Evolutionary conservation across 2,329 filamentous ascomycete species (phyloP).

Genomic region (Truncatella angustata): DNA sequence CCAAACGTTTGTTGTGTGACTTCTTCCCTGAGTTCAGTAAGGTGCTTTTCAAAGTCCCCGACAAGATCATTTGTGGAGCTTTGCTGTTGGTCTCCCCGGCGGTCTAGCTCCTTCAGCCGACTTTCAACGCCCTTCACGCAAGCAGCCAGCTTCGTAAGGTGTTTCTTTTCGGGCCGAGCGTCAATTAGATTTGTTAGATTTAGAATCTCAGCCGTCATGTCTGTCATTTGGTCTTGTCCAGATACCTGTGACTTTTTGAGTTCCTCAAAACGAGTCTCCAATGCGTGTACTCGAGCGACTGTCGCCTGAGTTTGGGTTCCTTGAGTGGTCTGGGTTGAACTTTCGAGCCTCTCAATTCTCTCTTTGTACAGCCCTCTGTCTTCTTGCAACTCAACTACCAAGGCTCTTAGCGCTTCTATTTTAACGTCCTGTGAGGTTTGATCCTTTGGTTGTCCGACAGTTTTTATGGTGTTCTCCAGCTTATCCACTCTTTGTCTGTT

Average conservation of each 20-base stretch:
- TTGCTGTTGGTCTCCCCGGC: not conserved
- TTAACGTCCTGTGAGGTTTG: too few relatives aligned
- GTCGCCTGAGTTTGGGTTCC: not conserved
- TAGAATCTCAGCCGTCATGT: not conserved
- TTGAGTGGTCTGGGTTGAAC: not conserved
- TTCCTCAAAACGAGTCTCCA: not conserved
- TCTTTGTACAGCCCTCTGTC: too few relatives aligned
- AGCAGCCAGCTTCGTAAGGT: not conserved
- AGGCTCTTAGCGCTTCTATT: too few relatives aligned
- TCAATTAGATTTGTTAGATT: not conserved
- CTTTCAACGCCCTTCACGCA: not conserved
- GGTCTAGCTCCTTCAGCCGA: not conserved
- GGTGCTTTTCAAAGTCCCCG: not conserved
- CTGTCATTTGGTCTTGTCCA: not conserved
- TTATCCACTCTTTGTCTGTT: not conserved
- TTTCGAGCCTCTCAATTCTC: too few relatives aligned
- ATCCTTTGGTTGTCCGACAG: not conserved
- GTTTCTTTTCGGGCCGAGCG: not conserved
- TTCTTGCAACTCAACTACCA: too few relatives aligned
- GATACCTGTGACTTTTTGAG: not conserved
- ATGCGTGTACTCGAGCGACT: not conserved
- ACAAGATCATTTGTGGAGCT: not conserved
- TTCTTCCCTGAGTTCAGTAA: not conserved
- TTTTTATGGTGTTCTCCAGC: not conserved
- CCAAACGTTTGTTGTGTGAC: not conserved